Percentiles rank a stretch among this genome's conserved stretches.
Conservation (phyloP, 169 alveolate genomes). For the Plasmodium vinckei region DNA sequence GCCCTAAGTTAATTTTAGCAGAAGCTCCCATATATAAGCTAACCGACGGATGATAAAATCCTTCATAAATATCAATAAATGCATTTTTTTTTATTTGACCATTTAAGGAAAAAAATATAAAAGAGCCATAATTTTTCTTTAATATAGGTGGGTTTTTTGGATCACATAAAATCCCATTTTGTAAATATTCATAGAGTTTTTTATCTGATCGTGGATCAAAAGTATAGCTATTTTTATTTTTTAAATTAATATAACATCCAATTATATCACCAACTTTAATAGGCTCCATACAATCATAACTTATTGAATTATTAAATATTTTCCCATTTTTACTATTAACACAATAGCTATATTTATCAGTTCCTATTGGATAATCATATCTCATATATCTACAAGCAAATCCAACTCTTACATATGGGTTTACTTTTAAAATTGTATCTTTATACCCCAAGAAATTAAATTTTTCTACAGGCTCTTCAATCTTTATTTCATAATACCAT, state of each 20-base stretch:
- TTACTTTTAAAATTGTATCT: conserved; percentile 22
- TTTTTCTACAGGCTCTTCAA: conserved; percentile 63
- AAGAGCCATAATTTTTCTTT: conserved; percentile 81
- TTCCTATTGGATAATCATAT: conserved; percentile 87
- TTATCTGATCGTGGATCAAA: conserved; percentile 88
- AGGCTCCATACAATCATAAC: conserved; percentile 77
- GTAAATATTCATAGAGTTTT: conserved; percentile 85
- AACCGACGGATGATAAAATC: conserved; percentile 89
- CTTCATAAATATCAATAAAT: conserved; percentile 82
- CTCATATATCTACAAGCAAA: conserved; percentile 91
- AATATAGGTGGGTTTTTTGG: conserved; percentile 85
- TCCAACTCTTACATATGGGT: conserved; percentile 85
- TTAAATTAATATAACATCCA: conserved; percentile 83
- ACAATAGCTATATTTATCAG: conserved; percentile 77
- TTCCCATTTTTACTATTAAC: conserved; percentile 77
- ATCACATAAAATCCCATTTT: conserved; percentile 88
- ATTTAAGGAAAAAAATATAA: conserved; percentile 86
- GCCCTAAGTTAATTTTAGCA: conserved; percentile 84
- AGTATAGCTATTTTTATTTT: conserved; percentile 73
- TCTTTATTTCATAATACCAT: conserved; percentile 84
- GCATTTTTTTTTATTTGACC: conserved; percentile 84
- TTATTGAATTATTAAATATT: conserved; percentile 76
- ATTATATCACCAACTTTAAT: conserved; percentile 80
- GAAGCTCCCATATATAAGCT: conserved; percentile 91
- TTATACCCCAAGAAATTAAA: conserved; percentile 62